Conservation (phyloP, 208 protist genomes). For the Endotrypanum monterogeii region DNA sequence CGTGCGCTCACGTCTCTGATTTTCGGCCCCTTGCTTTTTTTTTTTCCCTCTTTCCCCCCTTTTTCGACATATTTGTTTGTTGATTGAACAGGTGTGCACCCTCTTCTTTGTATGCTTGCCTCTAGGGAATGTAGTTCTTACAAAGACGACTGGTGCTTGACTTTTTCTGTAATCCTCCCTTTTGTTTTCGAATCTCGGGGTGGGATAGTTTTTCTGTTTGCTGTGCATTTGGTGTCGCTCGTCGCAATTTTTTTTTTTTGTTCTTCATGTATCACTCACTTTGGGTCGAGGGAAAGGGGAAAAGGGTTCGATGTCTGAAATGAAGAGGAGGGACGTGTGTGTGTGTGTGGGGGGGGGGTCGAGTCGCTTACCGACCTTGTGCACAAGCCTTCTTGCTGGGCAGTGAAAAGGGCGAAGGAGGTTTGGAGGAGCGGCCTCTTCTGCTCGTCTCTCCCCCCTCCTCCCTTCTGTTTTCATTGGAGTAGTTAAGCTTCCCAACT, state of each 20-base stretch:
- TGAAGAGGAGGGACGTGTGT: too few species aligned
- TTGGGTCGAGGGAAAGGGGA: not conserved
- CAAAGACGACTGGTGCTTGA: too few species aligned
- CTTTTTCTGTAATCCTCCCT: not conserved
- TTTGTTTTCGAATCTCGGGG: not conserved
- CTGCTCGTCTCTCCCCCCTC: too few species aligned
- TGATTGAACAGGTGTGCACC: too few species aligned
- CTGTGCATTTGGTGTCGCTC: slow-evolving; percentile 1
- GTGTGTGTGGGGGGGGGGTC: too few species aligned
- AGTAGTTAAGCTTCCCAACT: not conserved
- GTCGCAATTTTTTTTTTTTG: not conserved
- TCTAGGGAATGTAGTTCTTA: too few species aligned
- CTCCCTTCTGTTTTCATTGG: not conserved
- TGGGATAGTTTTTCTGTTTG: slow-evolving; percentile 3
- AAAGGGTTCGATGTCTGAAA: not conserved
- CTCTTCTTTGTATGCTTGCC: not conserved
- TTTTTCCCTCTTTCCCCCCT: not conserved
- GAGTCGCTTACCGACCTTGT: too few species aligned
- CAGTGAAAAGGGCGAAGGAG: too few species aligned
- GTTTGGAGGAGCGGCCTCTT: too few species aligned
- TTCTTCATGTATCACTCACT: not conserved
- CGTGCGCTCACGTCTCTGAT: not conserved
- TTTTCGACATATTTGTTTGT: too few species aligned
- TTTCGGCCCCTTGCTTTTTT: not conserved
- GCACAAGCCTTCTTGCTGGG: too few species aligned